A percentile compares a stretch with the other conserved stretches of the same genome.
Evolutionary conservation across 1,284 basidiomycete genomes (phyloP).

Genomic region (Marasmius sp.): DNA sequence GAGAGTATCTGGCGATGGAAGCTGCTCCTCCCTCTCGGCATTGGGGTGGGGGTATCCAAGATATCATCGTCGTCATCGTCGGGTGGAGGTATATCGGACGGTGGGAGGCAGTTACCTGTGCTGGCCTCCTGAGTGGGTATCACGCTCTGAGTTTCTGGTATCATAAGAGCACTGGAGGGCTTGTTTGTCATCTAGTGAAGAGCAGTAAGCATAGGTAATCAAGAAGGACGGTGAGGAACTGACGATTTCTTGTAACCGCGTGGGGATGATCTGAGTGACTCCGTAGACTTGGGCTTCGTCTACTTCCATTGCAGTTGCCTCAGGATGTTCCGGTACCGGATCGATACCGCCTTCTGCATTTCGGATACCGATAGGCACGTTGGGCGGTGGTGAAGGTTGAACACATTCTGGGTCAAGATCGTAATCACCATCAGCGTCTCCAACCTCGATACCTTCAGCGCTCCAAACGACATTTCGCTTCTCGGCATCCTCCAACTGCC

Average conservation of each 20-base stretch:
- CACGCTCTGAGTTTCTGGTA: slow-evolving; percentile 47
- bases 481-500: slow-evolving; percentile 48
- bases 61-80: neutral
- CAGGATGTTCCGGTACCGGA: slow-evolving; percentile 24
- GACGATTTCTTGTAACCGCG: slow-evolving; percentile 58
- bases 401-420: slow-evolving; percentile 36
- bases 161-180: slow-evolving; percentile 20
- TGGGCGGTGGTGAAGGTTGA: slow-evolving; percentile 24
- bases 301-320: slow-evolving; percentile 17
- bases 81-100: neutral
- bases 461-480: slow-evolving; percentile 49
- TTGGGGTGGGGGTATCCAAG: slow-evolving; percentile 1
- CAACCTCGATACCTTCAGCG: slow-evolving; percentile 44
- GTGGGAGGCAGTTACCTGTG: neutral
- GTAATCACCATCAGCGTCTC: slow-evolving; percentile 51
- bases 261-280: slow-evolving; percentile 50
- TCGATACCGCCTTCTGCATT: slow-evolving; percentile 45
- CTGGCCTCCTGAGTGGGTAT: neutral
- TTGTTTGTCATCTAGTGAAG: slow-evolving; percentile 23
- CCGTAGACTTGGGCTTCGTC: slow-evolving; percentile 52
- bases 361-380: slow-evolving; percentile 47
- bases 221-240: slow-evolving; percentile 12
- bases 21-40: neutral
- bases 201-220: neutral
- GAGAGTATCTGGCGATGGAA: neutral